These are phyloP conservation scores for Aquilaria malaccensis DNA, from an alignment of 345 rosid species.

Conservation along the genomic window DNA sequence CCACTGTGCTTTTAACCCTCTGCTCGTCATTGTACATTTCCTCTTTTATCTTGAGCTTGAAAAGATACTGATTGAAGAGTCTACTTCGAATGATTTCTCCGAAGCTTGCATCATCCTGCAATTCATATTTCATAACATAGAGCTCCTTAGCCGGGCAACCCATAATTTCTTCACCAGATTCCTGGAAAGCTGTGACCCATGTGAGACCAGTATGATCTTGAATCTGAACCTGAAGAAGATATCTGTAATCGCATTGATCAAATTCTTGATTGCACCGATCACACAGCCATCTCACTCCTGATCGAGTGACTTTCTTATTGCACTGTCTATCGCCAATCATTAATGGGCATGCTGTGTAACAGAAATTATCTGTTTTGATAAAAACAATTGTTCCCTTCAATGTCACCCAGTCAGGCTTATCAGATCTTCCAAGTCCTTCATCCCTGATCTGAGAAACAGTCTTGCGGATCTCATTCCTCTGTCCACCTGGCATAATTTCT, in stretches of 20 bases:
- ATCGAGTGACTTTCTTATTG: slow-evolving; percentile 61
- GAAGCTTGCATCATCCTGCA: slow-evolving; percentile 52
- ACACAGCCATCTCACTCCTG: slow-evolving; percentile 65
- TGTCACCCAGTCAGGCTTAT: slow-evolving; percentile 85
- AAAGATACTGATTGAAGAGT: slow-evolving; percentile 50
- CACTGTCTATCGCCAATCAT: slow-evolving; percentile 87
- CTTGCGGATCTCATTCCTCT: slow-evolving; percentile 61
- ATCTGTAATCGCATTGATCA: slow-evolving; percentile 82
- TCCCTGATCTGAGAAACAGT: slow-evolving; percentile 67
- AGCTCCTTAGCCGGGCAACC: slow-evolving; percentile 69
- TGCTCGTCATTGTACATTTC: slow-evolving; percentile 78
- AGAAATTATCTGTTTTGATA: slow-evolving; percentile 70
- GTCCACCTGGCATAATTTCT: slow-evolving; percentile 46
- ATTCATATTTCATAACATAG: slow-evolving; percentile 51
- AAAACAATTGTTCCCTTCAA: slow-evolving; percentile 61
- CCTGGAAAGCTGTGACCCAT: slow-evolving; percentile 92
- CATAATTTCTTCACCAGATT: slow-evolving; percentile 75
- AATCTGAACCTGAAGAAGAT: slow-evolving; percentile 84
- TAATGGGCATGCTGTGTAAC: slow-evolving; percentile 84
- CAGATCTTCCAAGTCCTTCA: slow-evolving; percentile 92
- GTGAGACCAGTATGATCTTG: slow-evolving; percentile 79
- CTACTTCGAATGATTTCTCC: slow-evolving; percentile 37
- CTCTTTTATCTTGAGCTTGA: slow-evolving; percentile 85
- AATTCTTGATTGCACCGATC: slow-evolving; percentile 87
- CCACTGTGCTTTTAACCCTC: slow-evolving; percentile 67